Evolutionary conservation across 73 alveolate species (phyloP).

Genomic region (Blepharisma japonicum): DNA sequence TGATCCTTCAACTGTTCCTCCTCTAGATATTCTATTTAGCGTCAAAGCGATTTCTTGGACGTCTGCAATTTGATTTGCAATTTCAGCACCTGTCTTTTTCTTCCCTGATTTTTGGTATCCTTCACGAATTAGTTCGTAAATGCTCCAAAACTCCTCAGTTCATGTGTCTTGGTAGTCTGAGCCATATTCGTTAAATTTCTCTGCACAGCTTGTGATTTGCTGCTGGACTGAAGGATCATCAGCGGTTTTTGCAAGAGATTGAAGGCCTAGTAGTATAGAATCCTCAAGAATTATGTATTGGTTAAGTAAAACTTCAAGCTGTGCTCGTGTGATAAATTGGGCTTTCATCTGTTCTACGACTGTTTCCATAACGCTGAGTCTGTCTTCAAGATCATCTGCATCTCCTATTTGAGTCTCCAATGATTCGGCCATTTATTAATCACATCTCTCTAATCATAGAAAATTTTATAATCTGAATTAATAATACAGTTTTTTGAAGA

Average conservation of each 20-base stretch:
- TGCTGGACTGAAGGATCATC: background rate
- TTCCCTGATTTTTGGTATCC: background rate
- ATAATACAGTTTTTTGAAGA: too few species aligned
- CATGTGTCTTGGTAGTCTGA: background rate
- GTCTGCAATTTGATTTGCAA: background rate
- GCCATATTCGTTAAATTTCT: background rate
- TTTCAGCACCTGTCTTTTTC: background rate
- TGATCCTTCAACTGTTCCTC: background rate
- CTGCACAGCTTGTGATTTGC: background rate
- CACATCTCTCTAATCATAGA: too few species aligned
- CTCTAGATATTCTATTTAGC: background rate
- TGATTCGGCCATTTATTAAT: too few species aligned
- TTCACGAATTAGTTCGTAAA: background rate
- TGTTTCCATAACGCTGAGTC: background rate
- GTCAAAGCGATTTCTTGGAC: conserved; percentile 10
- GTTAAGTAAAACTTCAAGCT: background rate
- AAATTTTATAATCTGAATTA: too few species aligned
- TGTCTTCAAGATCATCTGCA: background rate
- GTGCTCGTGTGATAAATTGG: background rate
- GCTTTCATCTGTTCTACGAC: background rate
- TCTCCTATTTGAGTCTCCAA: too few species aligned
- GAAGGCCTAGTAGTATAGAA: background rate
- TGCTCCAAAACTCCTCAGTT: background rate
- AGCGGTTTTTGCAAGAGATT: background rate
- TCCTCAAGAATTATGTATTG: background rate